These are phyloP conservation scores for Septoria petroselini DNA, from an alignment of 2,329 filamentous ascomycete species.

Conservation along the genomic window DNA sequence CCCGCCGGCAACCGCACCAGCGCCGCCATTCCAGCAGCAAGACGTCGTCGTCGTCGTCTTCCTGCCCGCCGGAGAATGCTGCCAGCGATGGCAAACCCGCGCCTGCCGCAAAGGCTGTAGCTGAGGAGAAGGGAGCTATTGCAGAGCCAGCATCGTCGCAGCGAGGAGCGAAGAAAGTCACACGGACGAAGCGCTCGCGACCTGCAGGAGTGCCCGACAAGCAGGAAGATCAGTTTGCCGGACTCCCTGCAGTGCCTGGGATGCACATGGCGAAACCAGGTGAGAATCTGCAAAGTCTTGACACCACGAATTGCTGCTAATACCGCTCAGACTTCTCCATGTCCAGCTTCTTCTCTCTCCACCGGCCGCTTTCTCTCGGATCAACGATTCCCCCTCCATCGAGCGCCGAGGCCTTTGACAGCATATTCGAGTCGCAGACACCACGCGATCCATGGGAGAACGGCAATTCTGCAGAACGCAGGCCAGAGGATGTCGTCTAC, in stretches of 20 bases:
- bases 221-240: slow-evolving; percentile 46
- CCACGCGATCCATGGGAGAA: slow-evolving; percentile 45
- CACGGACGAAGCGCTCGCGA: slow-evolving; percentile 20
- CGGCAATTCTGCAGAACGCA: slow-evolving; percentile 45
- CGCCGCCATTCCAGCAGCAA: slow-evolving; percentile 52
- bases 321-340: slow-evolving; percentile 69
- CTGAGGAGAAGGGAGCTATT: slow-evolving; percentile 16
- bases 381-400: slow-evolving; percentile 72
- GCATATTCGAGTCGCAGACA: slow-evolving; percentile 68
- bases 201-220: slow-evolving; percentile 20
- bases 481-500: slow-evolving; percentile 42
- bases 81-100: slow-evolving; percentile 32
- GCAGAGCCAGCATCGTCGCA: slow-evolving; percentile 22
- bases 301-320: neutral
- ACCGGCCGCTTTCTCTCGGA: slow-evolving; percentile 87
- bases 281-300: neutral
- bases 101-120: slow-evolving; percentile 28
- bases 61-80: slow-evolving; percentile 43
- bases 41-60: slow-evolving; percentile 37
- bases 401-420: slow-evolving; percentile 71
- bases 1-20: slow-evolving; percentile 44
- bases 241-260: slow-evolving; percentile 70
- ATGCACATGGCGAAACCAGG: slow-evolving; percentile 49
- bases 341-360: slow-evolving; percentile 91
- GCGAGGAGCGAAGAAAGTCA: slow-evolving; percentile 22